Evolutionary conservation across 1,284 basidiomycete species (phyloP), one percentile per base, ranked within the genome.

Genomic region (Ceratobasidium sp.): DNA sequence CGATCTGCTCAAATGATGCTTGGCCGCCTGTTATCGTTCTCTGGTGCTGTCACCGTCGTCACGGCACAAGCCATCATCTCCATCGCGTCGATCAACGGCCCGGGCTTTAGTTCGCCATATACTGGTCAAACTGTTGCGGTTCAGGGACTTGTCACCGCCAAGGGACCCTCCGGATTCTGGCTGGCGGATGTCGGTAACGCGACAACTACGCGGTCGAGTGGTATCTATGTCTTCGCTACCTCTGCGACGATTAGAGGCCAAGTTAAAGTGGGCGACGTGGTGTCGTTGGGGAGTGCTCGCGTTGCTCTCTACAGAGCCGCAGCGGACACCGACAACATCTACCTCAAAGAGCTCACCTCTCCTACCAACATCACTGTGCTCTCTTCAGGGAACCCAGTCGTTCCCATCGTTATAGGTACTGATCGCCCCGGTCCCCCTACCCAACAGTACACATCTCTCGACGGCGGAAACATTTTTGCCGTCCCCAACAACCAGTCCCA

Each of bases 161-260:
- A 91, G 89, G 86, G 86, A 13, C 84, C 85, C 15, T 86, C 83
- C 77, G 90, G 90, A 0, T 89, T 91, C 80, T 92, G 88, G 84
- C 85, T 92, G n/a, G 82, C 84, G 40, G 89, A 88, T 26, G 86
- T 88, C 12, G 84, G 85, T 6, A 73, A 73, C 51, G 58, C 40
- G n/a, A 91, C 81, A 81, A 82, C 44, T 87, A 88, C 49, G 7
- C 55, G 44, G 71, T 73, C 71, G 39, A 73, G 71, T 80, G 91
- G 90, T 28, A 82, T 93, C 12, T 86, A 85, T 61, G 86, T 92
- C 39, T 91, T 87, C 83, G 87, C 89, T 3, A 83, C 86, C 12
- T 86, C 86, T 18, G 79, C 84, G 3, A 81, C 86, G 20, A 81
- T 87, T 2, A 83, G 88, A 40, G 83, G 79, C 53, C 82, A 85